Evolutionary conservation across 2,329 filamentous ascomycete genomes (phyloP), one percentile per base, ranked within the genome.

Genomic region (Penicillium sp.): DNA sequence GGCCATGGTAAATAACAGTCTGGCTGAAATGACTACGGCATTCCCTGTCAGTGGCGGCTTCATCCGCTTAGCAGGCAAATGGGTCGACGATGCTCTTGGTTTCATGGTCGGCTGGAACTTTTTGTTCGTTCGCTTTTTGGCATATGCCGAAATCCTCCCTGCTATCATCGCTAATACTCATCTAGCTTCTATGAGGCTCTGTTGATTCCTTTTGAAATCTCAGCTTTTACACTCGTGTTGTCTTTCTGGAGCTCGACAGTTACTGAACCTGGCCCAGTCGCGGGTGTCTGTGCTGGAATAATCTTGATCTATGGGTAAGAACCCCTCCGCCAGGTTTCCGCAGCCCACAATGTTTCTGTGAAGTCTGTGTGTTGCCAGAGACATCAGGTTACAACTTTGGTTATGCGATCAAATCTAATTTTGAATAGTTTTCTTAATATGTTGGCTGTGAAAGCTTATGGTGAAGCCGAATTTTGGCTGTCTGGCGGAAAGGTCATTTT

Each of bases 381-480:
- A n/a, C n/a, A n/a, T n/a, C n/a, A n/a, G n/a, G n/a, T n/a, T n/a
- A 8, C 10, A 16, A 5, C 6, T 34, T 3, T 35, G 6, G 11
- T 30, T 23, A 7, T 23, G 23, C 2, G 13, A 27, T 7, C 10
- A 19, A 29, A 43, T 50, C 51, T 53, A 41, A 53, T 10, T 14
- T 36, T n/a, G 23, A 38, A 9, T 55, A 79, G 78, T 23, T 48
- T 73, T 2, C 76, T 91, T 71, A 91, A 91, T 62, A 62, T 90
- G 36, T 72, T 90, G 50, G 85, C 84, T 0, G 86, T 90, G 19
- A 79, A 84, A 56, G 87, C 79, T 74, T 90, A 88, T 49, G 87
- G 87, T 44, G 86, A 89, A 71, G 81, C 84, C 0, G 89, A 67
- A 42, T 67, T 67, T 38, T 67, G 64, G 64, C 70, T 87, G 7